Evolutionary conservation across 2,329 filamentous ascomycete species (phyloP).

Genomic region (Xylariaceae sp.): DNA sequence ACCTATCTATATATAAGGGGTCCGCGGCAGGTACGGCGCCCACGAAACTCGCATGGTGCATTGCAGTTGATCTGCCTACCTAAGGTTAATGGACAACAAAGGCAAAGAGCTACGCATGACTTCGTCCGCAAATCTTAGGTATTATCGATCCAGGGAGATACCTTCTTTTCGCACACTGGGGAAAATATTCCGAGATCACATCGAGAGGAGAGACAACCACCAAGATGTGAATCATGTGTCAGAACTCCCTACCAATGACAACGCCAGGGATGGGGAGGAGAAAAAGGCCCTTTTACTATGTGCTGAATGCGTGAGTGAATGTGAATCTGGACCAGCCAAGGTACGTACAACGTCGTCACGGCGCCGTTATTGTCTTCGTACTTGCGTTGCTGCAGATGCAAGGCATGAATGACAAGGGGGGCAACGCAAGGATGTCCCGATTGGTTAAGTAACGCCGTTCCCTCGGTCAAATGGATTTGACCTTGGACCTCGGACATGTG

Average conservation of each 20-base stretch:
- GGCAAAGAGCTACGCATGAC: not conserved
- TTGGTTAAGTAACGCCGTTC: not conserved
- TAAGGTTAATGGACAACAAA: too few species aligned
- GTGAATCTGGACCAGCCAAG: too few species aligned
- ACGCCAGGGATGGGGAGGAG: not conserved
- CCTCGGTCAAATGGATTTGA: not conserved
- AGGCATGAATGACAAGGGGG: not conserved
- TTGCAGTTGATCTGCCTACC: too few species aligned
- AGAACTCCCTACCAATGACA: not conserved
- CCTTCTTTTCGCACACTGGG: not conserved
- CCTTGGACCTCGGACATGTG: not conserved
- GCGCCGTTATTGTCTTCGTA: not conserved
- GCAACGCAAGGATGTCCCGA: not conserved
- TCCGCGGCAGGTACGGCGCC: not conserved
- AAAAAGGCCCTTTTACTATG: not conserved
- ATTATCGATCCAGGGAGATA: not conserved
- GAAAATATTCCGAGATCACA: not conserved
- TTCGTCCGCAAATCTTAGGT: not conserved
- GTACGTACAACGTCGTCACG: too few species aligned
- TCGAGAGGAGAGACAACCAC: not conserved
- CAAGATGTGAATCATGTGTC: not conserved
- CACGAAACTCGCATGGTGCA: too few species aligned
- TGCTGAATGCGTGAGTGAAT: too few species aligned
- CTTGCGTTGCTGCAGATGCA: not conserved
- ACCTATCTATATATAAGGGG: not conserved